A percentile compares a stretch with the other conserved stretches of the same genome.
Evolutionary conservation across 2,329 filamentous ascomycete species (phyloP).

Genomic region (Aspergillus latus): DNA sequence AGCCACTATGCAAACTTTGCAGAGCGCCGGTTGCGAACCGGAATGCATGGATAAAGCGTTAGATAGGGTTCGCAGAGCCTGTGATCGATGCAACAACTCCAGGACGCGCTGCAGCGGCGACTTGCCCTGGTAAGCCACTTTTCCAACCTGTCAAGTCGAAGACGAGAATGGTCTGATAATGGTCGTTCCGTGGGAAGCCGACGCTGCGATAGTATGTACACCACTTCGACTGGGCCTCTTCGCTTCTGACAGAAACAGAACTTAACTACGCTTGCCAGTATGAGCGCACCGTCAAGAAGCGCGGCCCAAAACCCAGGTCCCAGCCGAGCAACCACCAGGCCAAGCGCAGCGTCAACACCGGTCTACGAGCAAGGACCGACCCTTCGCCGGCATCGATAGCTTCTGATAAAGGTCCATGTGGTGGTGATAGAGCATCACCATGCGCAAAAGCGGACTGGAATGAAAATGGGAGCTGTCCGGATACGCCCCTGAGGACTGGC

Average conservation of each 20-base stretch:
- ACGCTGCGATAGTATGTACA: background rate
- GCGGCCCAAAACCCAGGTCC: constrained; percentile 20
- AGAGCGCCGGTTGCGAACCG: background rate
- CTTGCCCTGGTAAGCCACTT: background rate
- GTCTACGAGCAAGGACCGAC: no score
- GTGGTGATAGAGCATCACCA: background rate
- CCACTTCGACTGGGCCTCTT: no score
- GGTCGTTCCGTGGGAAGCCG: background rate
- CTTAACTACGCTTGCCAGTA: constrained; percentile 25
- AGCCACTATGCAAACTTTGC: background rate
- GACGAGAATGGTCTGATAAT: background rate
- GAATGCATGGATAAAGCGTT: background rate
- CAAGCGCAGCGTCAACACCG: background rate
- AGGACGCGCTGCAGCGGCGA: constrained; percentile 4
- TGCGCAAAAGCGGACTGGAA: background rate
- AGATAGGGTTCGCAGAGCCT: background rate
- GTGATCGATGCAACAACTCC: constrained; percentile 5
- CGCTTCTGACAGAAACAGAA: constrained; percentile 13
- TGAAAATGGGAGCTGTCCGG: background rate
- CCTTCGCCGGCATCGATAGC: background rate
- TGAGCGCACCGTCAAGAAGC: constrained; percentile 24
- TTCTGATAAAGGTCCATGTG: background rate
- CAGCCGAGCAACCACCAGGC: background rate
- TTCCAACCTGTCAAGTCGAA: background rate
- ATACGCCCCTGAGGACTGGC: background rate